Conservation (phyloP, 192 early-diverging fungal species). For the Geranomyces michiganensis region DNA sequence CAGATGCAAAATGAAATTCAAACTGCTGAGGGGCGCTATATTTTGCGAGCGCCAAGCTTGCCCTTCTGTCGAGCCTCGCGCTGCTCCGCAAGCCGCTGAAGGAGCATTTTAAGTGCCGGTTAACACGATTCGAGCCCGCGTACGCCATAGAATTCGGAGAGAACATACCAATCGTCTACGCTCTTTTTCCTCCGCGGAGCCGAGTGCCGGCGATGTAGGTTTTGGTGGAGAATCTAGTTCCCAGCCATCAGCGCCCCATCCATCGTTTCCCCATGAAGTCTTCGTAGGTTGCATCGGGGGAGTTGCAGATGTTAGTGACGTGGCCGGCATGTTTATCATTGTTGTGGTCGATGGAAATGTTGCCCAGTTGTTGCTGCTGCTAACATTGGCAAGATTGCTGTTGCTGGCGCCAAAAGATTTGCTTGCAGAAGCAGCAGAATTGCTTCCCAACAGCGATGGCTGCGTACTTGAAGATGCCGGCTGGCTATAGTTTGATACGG, state of each 20-base stretch:
- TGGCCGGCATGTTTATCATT: no score
- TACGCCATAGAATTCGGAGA: no score
- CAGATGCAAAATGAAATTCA: no score
- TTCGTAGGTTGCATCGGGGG: constrained; percentile 3
- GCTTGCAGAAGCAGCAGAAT: no score
- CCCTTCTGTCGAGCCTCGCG: constrained; percentile 14
- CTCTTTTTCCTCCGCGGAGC: constrained; percentile 7
- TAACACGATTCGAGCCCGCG: no score
- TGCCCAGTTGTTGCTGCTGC: constrained; percentile 10
- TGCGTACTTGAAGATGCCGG: not conserved
- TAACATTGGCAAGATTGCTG: not conserved
- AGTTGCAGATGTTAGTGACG: not conserved
- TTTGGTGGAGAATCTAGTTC: constrained; percentile 1
- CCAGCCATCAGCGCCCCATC: constrained; percentile 17
- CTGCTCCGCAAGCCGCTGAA: constrained; percentile 8
- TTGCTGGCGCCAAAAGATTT: no score
- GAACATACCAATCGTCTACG: constrained; percentile 11
- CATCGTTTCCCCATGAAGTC: constrained; percentile 6
- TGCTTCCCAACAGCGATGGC: not conserved
- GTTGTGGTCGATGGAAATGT: constrained; percentile 5
- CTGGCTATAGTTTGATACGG: not conserved
- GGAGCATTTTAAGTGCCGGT: no score
- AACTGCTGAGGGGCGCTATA: not conserved
- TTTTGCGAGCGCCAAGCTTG: constrained; percentile 16
- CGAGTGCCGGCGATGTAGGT: not conserved